Evolutionary conservation across 1,139 yeast genomes (phyloP).

Genomic region (Starmera stellimalicola): DNA sequence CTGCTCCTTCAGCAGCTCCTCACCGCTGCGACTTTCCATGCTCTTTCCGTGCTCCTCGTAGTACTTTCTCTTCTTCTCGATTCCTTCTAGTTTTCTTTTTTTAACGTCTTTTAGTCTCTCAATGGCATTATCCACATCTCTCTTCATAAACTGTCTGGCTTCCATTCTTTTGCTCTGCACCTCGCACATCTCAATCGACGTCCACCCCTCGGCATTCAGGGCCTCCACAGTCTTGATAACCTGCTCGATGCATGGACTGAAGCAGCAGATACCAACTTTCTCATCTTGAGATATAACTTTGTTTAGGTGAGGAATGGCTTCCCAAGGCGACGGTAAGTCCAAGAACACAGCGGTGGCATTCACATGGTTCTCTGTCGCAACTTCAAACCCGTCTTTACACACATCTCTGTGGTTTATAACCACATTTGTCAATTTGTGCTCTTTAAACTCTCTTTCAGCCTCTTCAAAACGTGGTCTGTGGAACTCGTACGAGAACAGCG

Average conservation of each 20-base stretch:
- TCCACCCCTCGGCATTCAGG: constrained; percentile 72
- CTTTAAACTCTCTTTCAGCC: constrained; percentile 67
- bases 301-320: constrained; percentile 70
- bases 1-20: constrained; percentile 18
- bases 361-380: constrained; percentile 30
- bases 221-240: constrained; percentile 79
- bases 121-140: constrained; percentile 72
- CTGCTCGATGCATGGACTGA: constrained; percentile 97
- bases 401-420: constrained; percentile 87
- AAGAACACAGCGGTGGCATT: constrained; percentile 70
- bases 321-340: constrained; percentile 97
- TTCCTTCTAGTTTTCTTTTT: constrained; percentile 62
- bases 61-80: constrained; percentile 44
- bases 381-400: constrained; percentile 73
- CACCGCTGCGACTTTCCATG: constrained; percentile 14
- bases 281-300: constrained; percentile 46
- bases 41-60: constrained; percentile 19
- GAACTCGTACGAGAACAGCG: constrained; percentile 79
- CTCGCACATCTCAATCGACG: constrained; percentile 88
- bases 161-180: constrained; percentile 84
- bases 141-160: constrained; percentile 81
- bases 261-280: constrained; percentile 74
- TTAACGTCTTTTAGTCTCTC: constrained; percentile 76
- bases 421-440: constrained; percentile 52
- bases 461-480: constrained; percentile 77